phyloP scores from a whole-genome alignment of 1,284 basidiomycete species.

The Peniophora sp. region DNA sequence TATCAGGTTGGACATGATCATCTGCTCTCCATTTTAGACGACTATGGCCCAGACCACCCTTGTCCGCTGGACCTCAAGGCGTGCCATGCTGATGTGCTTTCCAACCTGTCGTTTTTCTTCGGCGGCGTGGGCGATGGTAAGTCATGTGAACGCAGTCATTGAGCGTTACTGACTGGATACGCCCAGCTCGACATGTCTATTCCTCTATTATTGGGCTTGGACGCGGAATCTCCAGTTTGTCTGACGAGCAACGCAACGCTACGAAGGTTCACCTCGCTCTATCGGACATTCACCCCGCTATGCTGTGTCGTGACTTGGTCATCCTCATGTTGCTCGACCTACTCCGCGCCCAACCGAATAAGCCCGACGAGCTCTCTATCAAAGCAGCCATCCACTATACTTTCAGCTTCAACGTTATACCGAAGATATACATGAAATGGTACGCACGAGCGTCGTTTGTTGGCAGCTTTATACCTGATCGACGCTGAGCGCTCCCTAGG shows the following conservation, averaged over 20 bases:
- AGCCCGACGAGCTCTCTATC: conserved; percentile 1
- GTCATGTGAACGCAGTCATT: background rate
- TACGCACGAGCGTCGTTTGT: background rate
- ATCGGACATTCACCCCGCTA: conserved; percentile 17
- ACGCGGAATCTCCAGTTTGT: conserved; percentile 9
- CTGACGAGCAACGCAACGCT: conserved; percentile 3
- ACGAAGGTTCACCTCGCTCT: conserved; percentile 17
- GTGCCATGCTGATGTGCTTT: conserved; percentile 2
- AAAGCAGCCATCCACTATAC: conserved; percentile 8
- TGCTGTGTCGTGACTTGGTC: conserved; percentile 17
- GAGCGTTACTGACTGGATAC: background rate
- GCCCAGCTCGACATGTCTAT: conserved; percentile 13
- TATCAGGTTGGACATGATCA: conserved; percentile 10
- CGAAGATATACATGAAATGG: conserved; percentile 1
- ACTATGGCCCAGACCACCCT: conserved; percentile 5
- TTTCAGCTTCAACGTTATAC: conserved; percentile 8
- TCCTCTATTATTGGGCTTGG: conserved; percentile 13
- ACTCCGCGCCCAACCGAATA: conserved; percentile 4
- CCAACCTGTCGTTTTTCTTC: conserved; percentile 11
- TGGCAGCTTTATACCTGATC: background rate
- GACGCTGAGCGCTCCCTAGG: background rate
- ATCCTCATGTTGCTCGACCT: conserved; percentile 14
- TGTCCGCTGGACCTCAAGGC: conserved; percentile 5
- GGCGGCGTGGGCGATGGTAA: conserved; percentile 16
- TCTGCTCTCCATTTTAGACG: conserved; percentile 11